phyloP scores from a whole-genome alignment of 306 rosid genomes.

The Sophora flavescens region DNA sequence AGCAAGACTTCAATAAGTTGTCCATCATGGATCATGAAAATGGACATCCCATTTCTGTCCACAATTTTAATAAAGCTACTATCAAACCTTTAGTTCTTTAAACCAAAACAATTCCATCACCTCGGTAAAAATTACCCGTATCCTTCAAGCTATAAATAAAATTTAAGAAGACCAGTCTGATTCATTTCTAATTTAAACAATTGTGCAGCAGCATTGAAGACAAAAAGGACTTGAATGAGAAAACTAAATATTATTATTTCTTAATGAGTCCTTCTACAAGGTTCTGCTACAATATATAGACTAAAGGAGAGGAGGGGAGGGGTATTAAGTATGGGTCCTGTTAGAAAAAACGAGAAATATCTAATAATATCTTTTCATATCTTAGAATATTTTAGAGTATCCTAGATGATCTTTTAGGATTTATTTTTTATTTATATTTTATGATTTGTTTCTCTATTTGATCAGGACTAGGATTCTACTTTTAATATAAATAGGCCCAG shows the following conservation, averaged over 20 bases:
- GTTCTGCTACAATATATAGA: not conserved
- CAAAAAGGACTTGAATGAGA: not conserved
- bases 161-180: constrained; percentile 7
- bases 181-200: constrained; percentile 20
- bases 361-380: no score
- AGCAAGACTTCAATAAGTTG: not conserved
- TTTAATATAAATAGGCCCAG: no score
- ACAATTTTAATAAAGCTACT: constrained; percentile 4
- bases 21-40: constrained; percentile 9
- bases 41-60: constrained; percentile 1
- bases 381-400: no score
- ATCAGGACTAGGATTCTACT: no score
- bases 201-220: not conserved
- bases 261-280: not conserved
- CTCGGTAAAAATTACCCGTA: not conserved
- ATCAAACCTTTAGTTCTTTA: not conserved
- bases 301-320: no score
- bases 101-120: not conserved
- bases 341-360: no score
- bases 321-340: no score
- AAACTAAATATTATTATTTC: not conserved
- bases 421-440: no score
- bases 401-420: no score
- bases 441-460: no score
- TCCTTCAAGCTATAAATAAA: not conserved